Evolutionary conservation across 345 rosid species (phyloP).

Genomic region (Eucalyptus sp.): DNA sequence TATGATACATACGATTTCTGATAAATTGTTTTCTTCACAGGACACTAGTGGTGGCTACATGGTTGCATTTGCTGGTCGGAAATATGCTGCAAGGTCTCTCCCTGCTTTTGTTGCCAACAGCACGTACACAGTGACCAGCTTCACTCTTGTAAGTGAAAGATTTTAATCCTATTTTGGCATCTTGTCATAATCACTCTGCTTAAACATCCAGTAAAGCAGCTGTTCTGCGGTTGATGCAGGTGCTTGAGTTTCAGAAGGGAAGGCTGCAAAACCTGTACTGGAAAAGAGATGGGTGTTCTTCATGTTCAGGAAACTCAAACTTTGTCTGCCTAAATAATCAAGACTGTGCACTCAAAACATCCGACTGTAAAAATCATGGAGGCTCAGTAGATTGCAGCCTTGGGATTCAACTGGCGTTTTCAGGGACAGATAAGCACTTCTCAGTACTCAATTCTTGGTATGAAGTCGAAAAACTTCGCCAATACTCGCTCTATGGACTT

Average conservation of each 20-base stretch:
- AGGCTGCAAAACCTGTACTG: slow-evolving; percentile 88
- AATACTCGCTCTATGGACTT: slow-evolving; percentile 85
- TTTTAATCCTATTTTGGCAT: neutral
- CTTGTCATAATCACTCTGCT: neutral
- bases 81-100: slow-evolving; percentile 86
- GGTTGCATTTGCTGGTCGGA: slow-evolving; percentile 98
- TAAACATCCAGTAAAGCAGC: neutral
- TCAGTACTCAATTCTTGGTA: slow-evolving; percentile 90
- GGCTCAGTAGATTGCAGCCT: slow-evolving; percentile 87
- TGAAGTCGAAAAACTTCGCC: slow-evolving; percentile 81
- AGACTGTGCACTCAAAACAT: slow-evolving; percentile 69
- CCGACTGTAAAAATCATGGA: slow-evolving; percentile 54
- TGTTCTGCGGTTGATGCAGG: slow-evolving; percentile 21
- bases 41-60: slow-evolving; percentile 63
- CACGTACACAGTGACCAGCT: slow-evolving; percentile 70
- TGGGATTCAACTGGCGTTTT: slow-evolving; percentile 91
- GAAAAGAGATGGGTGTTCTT: slow-evolving; percentile 91
- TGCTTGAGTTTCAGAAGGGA: slow-evolving; percentile 86
- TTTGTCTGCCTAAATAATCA: slow-evolving; percentile 77
- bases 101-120: slow-evolving; percentile 75
- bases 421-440: slow-evolving; percentile 93
- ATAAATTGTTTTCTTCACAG: slow-evolving; percentile 14
- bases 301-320: slow-evolving; percentile 44
- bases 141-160: slow-evolving; percentile 65
- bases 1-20: neutral